phyloP scores from a whole-genome alignment of 768 basidiomycete genomes.

The Melanogaster broomeanus region DNA sequence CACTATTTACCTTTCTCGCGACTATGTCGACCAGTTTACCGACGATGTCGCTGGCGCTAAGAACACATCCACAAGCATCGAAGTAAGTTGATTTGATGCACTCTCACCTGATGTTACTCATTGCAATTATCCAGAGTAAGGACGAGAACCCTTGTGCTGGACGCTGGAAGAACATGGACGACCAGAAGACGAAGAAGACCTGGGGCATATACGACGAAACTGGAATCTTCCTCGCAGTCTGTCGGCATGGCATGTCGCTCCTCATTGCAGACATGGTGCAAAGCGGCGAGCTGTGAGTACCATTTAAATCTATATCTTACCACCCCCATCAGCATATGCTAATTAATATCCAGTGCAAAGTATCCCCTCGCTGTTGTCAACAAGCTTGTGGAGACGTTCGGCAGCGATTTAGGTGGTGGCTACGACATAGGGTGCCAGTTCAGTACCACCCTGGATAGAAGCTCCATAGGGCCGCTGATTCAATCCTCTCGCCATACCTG shows the following conservation, averaged over 20 bases:
- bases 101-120: too few relatives aligned
- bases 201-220: too few relatives aligned
- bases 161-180: not conserved
- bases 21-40: not conserved
- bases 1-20: not conserved
- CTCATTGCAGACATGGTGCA: slow-evolving; percentile 23
- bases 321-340: not conserved
- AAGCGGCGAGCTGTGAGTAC: slow-evolving; percentile 14
- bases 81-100: not conserved
- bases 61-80: not conserved
- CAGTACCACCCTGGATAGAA: slow-evolving; percentile 12
- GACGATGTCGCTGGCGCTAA: not conserved
- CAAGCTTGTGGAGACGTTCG: slow-evolving; percentile 10
- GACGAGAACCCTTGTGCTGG: not conserved
- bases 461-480: slow-evolving; percentile 3
- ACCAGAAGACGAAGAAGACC: not conserved
- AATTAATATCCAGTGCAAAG: slow-evolving; percentile 15
- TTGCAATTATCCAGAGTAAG: not conserved
- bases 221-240: slow-evolving; percentile 21
- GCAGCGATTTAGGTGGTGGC: slow-evolving; percentile 10
- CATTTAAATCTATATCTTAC: not conserved
- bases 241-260: slow-evolving; percentile 25
- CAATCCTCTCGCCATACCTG: not conserved
- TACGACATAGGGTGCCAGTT: slow-evolving; percentile 26
- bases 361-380: slow-evolving; percentile 16